Percentiles rank a stretch among this genome's conserved stretches.
phyloP scores from a whole-genome alignment of 352 stramenopile genomes.

The Pythium insidiosum region DNA sequence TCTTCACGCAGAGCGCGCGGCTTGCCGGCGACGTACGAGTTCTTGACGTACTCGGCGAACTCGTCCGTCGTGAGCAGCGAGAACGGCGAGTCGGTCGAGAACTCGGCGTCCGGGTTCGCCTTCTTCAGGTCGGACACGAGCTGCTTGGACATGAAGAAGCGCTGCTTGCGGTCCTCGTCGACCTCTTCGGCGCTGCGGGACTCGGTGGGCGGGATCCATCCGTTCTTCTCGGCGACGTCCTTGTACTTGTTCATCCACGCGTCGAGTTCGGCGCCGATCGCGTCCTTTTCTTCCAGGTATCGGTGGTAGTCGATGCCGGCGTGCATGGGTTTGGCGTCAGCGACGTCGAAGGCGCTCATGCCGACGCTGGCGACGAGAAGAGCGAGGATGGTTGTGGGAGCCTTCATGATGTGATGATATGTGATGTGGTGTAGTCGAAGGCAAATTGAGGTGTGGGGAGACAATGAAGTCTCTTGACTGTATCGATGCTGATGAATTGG shows the following conservation, averaged over 20 bases:
- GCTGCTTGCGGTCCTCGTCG: slow-evolving; percentile 27
- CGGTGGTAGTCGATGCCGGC: slow-evolving; percentile 31
- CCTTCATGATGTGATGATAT: too few species aligned
- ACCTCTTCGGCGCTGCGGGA: slow-evolving; percentile 28
- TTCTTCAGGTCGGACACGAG: slow-evolving; percentile 21
- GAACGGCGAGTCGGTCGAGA: slow-evolving; percentile 37
- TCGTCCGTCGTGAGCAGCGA: slow-evolving; percentile 45
- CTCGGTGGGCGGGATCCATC: slow-evolving; percentile 26
- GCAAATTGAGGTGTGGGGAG: too few species aligned
- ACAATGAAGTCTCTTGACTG: too few species aligned
- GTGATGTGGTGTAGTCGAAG: too few species aligned
- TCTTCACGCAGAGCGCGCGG: not conserved
- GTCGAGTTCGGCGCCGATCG: slow-evolving; percentile 23
- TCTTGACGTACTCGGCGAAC: slow-evolving; percentile 32
- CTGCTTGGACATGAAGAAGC: slow-evolving; percentile 40
- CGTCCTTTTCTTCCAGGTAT: slow-evolving; percentile 34
- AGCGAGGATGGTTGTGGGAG: too few species aligned
- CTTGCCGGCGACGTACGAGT: slow-evolving; percentile 17
- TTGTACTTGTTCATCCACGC: slow-evolving; percentile 27
- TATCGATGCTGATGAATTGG: too few species aligned
- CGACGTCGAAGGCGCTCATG: too few species aligned
- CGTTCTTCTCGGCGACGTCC: slow-evolving; percentile 15
- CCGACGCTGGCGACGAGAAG: too few species aligned
- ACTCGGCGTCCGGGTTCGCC: slow-evolving; percentile 30
- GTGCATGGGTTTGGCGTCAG: slow-evolving; percentile 31